These are phyloP conservation scores for Agaricus blazei DNA, from an alignment of 768 basidiomycete species.

Conservation along the genomic window DNA sequence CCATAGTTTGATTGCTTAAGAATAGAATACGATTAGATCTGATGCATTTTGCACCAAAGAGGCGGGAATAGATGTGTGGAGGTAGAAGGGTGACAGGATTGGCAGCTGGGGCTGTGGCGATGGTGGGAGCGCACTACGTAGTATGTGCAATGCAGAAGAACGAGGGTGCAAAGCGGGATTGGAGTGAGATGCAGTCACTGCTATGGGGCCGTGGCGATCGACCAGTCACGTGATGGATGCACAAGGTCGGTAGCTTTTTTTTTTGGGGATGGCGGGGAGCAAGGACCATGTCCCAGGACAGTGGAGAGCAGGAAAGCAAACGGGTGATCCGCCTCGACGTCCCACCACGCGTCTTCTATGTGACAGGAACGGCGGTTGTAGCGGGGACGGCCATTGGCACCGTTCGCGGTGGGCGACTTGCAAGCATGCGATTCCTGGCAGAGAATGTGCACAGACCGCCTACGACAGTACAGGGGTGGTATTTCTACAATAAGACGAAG, in stretches of 20 bases:
- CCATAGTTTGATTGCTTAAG: too few species aligned
- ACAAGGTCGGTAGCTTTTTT: not conserved
- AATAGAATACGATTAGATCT: too few species aligned
- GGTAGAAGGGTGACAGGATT: too few species aligned
- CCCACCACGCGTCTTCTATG: slow-evolving; percentile 53
- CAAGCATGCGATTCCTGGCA: slow-evolving; percentile 80
- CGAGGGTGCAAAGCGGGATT: too few species aligned
- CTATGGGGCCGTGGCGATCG: not conserved
- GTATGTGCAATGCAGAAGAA: too few species aligned
- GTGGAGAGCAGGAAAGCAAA: slow-evolving; percentile 14
- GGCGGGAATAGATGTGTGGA: too few species aligned
- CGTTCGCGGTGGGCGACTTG: slow-evolving; percentile 63
- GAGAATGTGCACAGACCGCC: slow-evolving; percentile 90
- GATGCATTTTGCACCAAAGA: too few species aligned
- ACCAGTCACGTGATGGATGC: not conserved
- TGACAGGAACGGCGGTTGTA: slow-evolving; percentile 56
- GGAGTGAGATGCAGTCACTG: too few species aligned
- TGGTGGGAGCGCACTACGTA: too few species aligned
- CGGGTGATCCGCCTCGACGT: slow-evolving; percentile 33
- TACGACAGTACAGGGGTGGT: slow-evolving; percentile 86
- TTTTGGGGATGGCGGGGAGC: not conserved
- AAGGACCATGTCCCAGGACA: slow-evolving; percentile 10
- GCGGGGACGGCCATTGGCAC: slow-evolving; percentile 68
- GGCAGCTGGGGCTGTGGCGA: too few species aligned
- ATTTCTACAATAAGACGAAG: slow-evolving; percentile 94